These are phyloP conservation scores for Volutella citrinella DNA, from an alignment of 2,329 filamentous ascomycete genomes.

Conservation along the genomic window DNA sequence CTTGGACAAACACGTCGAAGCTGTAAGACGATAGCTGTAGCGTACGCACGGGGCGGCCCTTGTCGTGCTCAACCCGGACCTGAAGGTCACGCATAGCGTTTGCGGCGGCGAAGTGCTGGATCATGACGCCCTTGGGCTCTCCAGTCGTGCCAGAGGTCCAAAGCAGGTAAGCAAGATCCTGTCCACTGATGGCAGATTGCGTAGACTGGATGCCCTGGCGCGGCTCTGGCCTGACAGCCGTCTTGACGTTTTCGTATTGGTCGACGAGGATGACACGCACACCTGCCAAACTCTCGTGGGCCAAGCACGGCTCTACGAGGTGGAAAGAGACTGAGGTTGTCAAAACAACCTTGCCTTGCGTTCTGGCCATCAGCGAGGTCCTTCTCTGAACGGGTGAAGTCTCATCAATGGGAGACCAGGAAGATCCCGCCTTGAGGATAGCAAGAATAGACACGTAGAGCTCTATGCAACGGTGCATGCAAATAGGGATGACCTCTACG, in stretches of 20 bases:
- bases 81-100: too few species aligned
- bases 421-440: slow-evolving; percentile 39
- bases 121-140: slow-evolving; percentile 36
- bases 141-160: slow-evolving; percentile 29
- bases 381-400: slow-evolving; percentile 35
- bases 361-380: slow-evolving; percentile 36
- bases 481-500: slow-evolving; percentile 55
- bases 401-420: slow-evolving; percentile 39
- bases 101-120: slow-evolving; percentile 33
- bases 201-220: slow-evolving; percentile 10
- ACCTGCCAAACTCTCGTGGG: slow-evolving; percentile 23
- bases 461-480: slow-evolving; percentile 36
- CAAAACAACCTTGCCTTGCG: slow-evolving; percentile 28
- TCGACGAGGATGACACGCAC: slow-evolving; percentile 28
- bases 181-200: slow-evolving; percentile 12
- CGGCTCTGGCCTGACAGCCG: slow-evolving; percentile 4
- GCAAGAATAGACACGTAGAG: slow-evolving; percentile 39
- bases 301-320: slow-evolving; percentile 19
- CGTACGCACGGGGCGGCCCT: slow-evolving; percentile 26
- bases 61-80: too few species aligned
- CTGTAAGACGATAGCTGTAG: slow-evolving; percentile 37
- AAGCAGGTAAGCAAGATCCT: slow-evolving; percentile 39
- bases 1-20: slow-evolving; percentile 52
- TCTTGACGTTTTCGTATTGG: slow-evolving; percentile 15
- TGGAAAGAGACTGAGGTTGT: slow-evolving; percentile 8